These are phyloP conservation scores for Clavispora santaluciae DNA, from an alignment of 805 yeast species.

Conservation along the genomic window DNA sequence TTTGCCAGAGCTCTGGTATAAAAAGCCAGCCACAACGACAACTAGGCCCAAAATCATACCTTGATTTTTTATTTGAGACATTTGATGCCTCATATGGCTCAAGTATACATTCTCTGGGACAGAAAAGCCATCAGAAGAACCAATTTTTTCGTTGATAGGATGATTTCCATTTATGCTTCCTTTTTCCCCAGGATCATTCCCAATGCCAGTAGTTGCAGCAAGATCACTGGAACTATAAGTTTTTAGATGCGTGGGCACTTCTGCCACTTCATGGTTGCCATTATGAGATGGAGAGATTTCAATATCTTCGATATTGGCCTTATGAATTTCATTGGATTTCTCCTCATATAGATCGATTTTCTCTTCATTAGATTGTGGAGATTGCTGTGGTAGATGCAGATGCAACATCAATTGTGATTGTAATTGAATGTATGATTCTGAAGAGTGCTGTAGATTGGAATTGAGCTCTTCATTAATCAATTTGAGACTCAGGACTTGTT, in stretches of 20 bases:
- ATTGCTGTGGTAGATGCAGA: background rate
- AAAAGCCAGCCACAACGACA: conserved; percentile 13
- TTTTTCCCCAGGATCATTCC: background rate
- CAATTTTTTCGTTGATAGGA: background rate
- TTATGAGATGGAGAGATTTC: too few species aligned
- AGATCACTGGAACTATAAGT: background rate
- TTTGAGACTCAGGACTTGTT: conserved; percentile 3
- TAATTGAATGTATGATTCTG: background rate
- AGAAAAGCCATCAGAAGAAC: background rate
- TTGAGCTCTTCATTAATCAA: background rate
- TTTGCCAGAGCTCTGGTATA: conserved; percentile 8
- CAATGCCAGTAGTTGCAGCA: background rate
- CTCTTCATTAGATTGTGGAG: background rate
- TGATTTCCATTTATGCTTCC: background rate
- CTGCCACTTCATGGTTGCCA: too few species aligned
- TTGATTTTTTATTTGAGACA: conserved; percentile 9
- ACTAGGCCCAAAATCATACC: conserved; percentile 10
- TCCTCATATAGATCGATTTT: background rate
- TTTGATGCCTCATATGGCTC: conserved; percentile 3
- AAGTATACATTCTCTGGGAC: conserved; percentile 2
- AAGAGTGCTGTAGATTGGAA: background rate
- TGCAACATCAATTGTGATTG: background rate
- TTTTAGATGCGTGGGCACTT: too few species aligned
- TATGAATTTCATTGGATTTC: too few species aligned
- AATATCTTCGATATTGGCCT: too few species aligned